phyloP scores from a whole-genome alignment of 2,329 filamentous ascomycete species.

The Thelonectria discophora region DNA sequence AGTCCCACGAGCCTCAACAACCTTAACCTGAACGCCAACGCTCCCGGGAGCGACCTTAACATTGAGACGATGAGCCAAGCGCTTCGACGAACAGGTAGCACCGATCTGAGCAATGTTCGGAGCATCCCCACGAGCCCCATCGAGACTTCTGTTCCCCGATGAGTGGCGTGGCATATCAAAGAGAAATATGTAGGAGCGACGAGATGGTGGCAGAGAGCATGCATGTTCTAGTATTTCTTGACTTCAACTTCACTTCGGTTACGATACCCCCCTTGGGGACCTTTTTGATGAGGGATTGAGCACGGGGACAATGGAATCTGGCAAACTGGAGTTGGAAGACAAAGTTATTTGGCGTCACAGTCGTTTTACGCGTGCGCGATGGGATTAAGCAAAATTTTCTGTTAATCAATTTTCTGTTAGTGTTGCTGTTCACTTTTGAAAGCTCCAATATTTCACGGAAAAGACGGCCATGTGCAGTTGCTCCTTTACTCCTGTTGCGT shows the following conservation, averaged over 20 bases:
- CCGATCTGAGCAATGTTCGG: slow-evolving; percentile 71
- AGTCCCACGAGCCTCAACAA: slow-evolving; percentile 69
- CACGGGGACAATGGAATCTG: slow-evolving; percentile 38
- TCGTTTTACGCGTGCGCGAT: slow-evolving; percentile 32
- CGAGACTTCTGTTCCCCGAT: slow-evolving; percentile 50
- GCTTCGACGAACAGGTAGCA: slow-evolving; percentile 82
- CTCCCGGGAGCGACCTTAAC: slow-evolving; percentile 71
- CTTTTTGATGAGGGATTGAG: slow-evolving; percentile 35
- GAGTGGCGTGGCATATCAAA: slow-evolving; percentile 10
- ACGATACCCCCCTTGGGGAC: slow-evolving; percentile 26
- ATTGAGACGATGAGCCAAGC: slow-evolving; percentile 96
- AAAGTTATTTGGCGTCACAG: slow-evolving; percentile 40
- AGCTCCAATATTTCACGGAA: slow-evolving; percentile 29
- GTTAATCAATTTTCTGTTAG: slow-evolving; percentile 29
- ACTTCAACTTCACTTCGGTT: slow-evolving; percentile 36
- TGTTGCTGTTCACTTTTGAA: slow-evolving; percentile 32
- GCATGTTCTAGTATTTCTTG: slow-evolving; percentile 24
- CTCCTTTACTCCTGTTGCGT: no score
- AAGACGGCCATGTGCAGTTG: neutral
- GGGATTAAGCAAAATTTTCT: slow-evolving; percentile 33
- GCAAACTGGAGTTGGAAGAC: slow-evolving; percentile 45
- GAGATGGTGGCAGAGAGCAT: slow-evolving; percentile 34
- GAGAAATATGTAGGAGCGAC: slow-evolving; percentile 25
- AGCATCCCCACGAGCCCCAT: slow-evolving; percentile 68
- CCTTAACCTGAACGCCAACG: slow-evolving; percentile 53